Conservation (phyloP, 768 basidiomycete species). For the Termitomyces sp. region DNA sequence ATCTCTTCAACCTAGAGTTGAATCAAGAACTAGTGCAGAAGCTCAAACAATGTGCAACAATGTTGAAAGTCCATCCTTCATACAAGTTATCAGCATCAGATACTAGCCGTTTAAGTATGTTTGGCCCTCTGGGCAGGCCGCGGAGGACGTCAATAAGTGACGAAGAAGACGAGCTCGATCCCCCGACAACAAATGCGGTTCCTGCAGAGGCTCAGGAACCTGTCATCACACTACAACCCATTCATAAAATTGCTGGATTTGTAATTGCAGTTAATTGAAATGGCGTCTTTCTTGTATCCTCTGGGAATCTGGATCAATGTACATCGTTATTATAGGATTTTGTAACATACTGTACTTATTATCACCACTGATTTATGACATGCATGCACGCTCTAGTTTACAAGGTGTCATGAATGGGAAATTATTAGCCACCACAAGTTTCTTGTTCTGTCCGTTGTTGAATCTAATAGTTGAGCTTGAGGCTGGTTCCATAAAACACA, state of each 20-base stretch:
- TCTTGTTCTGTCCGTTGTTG: too few relatives aligned
- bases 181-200: conserved; percentile 30
- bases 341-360: conserved; percentile 1
- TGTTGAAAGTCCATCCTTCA: conserved; percentile 42
- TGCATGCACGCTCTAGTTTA: background rate
- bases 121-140: conserved; percentile 47
- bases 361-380: background rate
- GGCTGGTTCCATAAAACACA: too few relatives aligned
- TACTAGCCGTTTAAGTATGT: conserved; percentile 54
- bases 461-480: background rate
- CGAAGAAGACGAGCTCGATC: conserved; percentile 48
- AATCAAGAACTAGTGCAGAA: conserved; percentile 53
- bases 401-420: too few relatives aligned
- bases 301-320: conserved; percentile 1
- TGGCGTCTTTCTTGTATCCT: background rate
- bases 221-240: conserved; percentile 51
- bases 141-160: conserved; percentile 56
- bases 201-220: conserved; percentile 35
- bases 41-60: conserved; percentile 45
- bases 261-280: conserved; percentile 10
- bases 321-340: background rate
- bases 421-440: too few relatives aligned
- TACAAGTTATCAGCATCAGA: conserved; percentile 35
- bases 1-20: conserved; percentile 84
- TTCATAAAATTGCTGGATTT: conserved; percentile 59